Evolutionary conservation across 441 rosid genomes (phyloP).

Genomic region (Euphorbia schlechtendalii): DNA sequence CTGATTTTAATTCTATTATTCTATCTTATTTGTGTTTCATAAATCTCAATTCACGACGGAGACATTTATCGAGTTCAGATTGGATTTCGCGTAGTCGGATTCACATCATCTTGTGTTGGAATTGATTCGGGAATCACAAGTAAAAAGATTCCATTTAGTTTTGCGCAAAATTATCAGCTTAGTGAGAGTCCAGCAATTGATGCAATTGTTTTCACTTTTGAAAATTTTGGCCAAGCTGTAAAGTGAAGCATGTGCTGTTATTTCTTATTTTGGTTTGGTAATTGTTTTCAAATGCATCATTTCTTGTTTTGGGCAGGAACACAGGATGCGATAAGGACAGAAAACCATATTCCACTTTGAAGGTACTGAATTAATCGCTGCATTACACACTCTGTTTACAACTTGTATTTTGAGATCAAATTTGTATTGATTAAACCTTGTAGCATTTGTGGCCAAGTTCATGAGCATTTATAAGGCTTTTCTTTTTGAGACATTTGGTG

Average conservation of each 20-base stretch:
- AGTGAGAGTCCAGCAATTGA: not conserved
- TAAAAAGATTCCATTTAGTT: not conserved
- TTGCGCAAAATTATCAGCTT: not conserved
- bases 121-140: not conserved
- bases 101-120: too few relatives aligned
- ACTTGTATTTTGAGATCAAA: not conserved
- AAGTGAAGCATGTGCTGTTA: not conserved
- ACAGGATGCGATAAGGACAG: constrained; percentile 82
- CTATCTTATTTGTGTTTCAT: too few relatives aligned
- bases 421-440: constrained; percentile 53
- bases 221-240: not conserved
- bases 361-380: constrained; percentile 41
- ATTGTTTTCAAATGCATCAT: not conserved
- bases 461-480: constrained; percentile 82
- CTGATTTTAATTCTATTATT: too few relatives aligned
- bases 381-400: not conserved
- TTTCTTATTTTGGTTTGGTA: not conserved
- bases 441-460: constrained; percentile 52
- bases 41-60: too few relatives aligned
- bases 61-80: too few relatives aligned
- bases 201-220: not conserved
- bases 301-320: constrained; percentile 48
- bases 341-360: constrained; percentile 95
- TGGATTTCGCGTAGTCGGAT: too few relatives aligned
- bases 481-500: constrained; percentile 70